Conservation (phyloP, 345 rosid species). For the Populus euphratica region DNA sequence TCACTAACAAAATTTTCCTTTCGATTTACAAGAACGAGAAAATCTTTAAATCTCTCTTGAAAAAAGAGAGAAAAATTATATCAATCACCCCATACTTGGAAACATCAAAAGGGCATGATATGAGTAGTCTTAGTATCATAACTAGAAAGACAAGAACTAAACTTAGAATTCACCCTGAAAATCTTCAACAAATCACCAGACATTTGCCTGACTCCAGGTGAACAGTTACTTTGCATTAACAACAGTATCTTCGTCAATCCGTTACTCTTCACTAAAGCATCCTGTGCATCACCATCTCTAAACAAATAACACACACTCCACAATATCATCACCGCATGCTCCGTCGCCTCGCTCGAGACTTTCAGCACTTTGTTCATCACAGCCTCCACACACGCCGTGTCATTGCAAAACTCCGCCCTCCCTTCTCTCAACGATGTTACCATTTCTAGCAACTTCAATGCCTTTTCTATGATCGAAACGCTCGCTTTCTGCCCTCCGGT, state of each 20-base stretch:
- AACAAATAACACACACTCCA: slow-evolving; percentile 75
- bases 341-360: slow-evolving; percentile 69
- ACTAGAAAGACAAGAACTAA: slow-evolving; percentile 42
- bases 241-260: slow-evolving; percentile 69
- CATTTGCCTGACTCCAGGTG: slow-evolving; percentile 71
- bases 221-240: slow-evolving; percentile 82
- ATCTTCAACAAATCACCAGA: slow-evolving; percentile 63
- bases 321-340: slow-evolving; percentile 71
- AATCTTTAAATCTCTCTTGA: not conserved
- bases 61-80: not conserved
- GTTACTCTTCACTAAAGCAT: slow-evolving; percentile 57
- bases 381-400: slow-evolving; percentile 48
- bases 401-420: slow-evolving; percentile 45
- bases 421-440: slow-evolving; percentile 64
- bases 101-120: slow-evolving; percentile 75
- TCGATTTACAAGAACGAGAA: slow-evolving; percentile 35
- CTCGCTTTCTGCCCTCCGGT: slow-evolving; percentile 23
- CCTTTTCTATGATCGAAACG: slow-evolving; percentile 55
- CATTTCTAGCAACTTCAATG: slow-evolving; percentile 58
- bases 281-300: slow-evolving; percentile 55
- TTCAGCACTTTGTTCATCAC: slow-evolving; percentile 66
- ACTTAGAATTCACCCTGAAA: slow-evolving; percentile 46
- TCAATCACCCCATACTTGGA: not conserved
- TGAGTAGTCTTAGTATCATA: slow-evolving; percentile 91
- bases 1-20: slow-evolving; percentile 45